Percentiles rank a stretch among this genome's conserved stretches.
Conservation (phyloP, 345 rosid species). For the Balakata baccata region DNA sequence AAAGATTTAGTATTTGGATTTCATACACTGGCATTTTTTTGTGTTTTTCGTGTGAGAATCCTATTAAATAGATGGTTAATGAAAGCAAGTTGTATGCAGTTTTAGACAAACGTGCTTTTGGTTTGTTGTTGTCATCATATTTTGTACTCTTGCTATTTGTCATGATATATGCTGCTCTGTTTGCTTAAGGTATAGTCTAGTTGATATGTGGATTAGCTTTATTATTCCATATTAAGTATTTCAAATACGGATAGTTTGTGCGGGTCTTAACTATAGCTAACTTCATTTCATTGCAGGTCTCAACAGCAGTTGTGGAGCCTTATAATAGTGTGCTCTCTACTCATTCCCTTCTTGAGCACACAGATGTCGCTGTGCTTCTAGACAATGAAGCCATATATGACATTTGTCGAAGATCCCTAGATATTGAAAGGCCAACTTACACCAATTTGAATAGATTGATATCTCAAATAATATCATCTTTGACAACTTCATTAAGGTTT, state of each 20-base stretch:
- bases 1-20: neutral
- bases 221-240: neutral
- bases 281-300: slow-evolving; percentile 24
- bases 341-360: slow-evolving; percentile 39
- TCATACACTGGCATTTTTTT: neutral
- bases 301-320: slow-evolving; percentile 42
- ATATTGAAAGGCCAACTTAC: slow-evolving; percentile 37
- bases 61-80: neutral
- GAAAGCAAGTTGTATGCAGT: neutral
- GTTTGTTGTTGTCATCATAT: neutral
- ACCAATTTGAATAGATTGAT: slow-evolving; percentile 38
- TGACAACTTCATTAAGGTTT: slow-evolving; percentile 36
- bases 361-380: slow-evolving; percentile 34
- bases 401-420: slow-evolving; percentile 34
- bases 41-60: too few relatives aligned
- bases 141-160: neutral
- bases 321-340: slow-evolving; percentile 41
- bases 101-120: neutral
- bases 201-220: neutral
- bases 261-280: neutral
- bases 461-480: slow-evolving; percentile 37
- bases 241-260: neutral
- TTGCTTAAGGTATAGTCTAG: neutral
- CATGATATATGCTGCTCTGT: neutral
- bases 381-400: slow-evolving; percentile 42